Evolutionary conservation across 2,329 filamentous ascomycete genomes (phyloP).

Genomic region (Rutstroemia sp.): DNA sequence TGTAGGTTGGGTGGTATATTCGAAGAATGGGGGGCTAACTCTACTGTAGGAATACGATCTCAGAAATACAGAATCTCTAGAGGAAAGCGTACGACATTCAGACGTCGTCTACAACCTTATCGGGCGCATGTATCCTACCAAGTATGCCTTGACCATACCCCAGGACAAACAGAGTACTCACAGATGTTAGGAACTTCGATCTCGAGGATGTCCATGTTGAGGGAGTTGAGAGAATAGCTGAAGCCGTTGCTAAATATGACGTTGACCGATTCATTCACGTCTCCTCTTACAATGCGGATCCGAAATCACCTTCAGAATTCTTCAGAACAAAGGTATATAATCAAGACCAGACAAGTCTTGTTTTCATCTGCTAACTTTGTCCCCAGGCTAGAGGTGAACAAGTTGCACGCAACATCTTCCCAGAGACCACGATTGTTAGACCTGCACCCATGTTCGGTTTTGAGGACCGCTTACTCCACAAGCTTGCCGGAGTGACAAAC

Average conservation of each 20-base stretch:
- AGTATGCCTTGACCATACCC: conserved; percentile 45
- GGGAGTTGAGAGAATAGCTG: conserved; percentile 83
- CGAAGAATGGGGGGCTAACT: neutral
- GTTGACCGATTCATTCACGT: conserved; percentile 95
- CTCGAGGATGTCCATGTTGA: conserved; percentile 90
- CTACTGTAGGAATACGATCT: conserved; percentile 76
- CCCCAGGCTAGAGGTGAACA: conserved; percentile 67
- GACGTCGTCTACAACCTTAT: conserved; percentile 97
- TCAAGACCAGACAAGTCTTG: neutral
- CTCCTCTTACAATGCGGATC: conserved; percentile 85
- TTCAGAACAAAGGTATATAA: conserved; percentile 68
- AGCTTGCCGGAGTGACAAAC: conserved; percentile 72
- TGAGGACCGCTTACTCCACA: conserved; percentile 86
- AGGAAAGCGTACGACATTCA: conserved; percentile 93
- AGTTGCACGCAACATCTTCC: conserved; percentile 81
- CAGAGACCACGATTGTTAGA: conserved; percentile 93
- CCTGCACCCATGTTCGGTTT: conserved; percentile 92
- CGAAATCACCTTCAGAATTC: conserved; percentile 78
- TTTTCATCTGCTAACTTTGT: neutral
- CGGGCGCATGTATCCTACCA: conserved; percentile 91
- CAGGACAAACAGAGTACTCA: conserved; percentile 25
- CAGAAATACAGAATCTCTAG: conserved; percentile 88
- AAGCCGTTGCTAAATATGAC: conserved; percentile 95
- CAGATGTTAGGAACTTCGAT: conserved; percentile 71
- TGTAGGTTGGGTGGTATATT: neutral